Conservation (phyloP, 352 stramenopile species). For the Blastocystis sp. region DNA sequence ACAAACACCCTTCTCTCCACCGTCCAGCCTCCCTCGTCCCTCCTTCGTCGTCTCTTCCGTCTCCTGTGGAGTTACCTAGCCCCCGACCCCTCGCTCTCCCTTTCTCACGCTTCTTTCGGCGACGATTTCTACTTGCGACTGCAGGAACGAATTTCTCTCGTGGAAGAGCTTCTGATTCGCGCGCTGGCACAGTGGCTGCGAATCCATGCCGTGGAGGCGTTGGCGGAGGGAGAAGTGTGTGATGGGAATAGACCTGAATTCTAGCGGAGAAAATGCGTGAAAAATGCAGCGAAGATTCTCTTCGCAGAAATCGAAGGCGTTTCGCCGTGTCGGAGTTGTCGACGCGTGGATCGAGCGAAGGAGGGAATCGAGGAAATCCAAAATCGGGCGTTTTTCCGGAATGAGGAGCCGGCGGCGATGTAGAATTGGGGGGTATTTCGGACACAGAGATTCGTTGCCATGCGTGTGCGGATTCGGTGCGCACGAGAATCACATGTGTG, state of each 20-base stretch:
- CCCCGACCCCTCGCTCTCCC: conserved; percentile 1
- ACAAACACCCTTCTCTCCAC: neutral
- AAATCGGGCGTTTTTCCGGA: neutral
- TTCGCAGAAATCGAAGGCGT: neutral
- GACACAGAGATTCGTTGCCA: neutral
- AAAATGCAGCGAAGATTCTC: neutral
- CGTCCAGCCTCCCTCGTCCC: neutral
- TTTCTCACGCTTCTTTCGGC: neutral
- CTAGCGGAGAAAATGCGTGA: neutral
- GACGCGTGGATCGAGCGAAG: neutral
- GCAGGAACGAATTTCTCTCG: neutral
- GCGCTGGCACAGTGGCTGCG: neutral
- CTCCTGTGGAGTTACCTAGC: neutral
- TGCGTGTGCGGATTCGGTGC: neutral
- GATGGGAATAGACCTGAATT: neutral
- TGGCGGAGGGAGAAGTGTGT: neutral
- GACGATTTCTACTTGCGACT: conserved; percentile 44
- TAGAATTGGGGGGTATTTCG: neutral
- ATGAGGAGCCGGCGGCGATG: neutral
- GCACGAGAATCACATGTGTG: neutral
- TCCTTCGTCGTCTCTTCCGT: neutral
- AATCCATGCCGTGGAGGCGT: neutral
- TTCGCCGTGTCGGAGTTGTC: neutral
- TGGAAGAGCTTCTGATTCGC: neutral
- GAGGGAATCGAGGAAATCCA: neutral